Evolutionary conservation across 208 protist species (phyloP), one percentile per base, ranked within the genome.

Genomic region (Crithidia fasciculata): DNA sequence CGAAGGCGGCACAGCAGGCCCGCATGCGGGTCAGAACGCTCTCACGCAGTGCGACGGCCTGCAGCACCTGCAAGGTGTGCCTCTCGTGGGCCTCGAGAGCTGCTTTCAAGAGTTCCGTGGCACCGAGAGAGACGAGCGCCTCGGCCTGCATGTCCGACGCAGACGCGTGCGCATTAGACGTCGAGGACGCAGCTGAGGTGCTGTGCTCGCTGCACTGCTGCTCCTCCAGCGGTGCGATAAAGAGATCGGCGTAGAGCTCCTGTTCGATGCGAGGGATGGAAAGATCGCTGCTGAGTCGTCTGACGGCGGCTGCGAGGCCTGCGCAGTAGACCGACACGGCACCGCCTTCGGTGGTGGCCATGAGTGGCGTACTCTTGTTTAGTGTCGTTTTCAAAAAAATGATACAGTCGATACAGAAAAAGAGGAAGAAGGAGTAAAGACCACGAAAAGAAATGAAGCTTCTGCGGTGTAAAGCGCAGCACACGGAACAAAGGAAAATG

Each of bases 1-100:
- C 52, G 74, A 83, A 88, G n/a, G 78, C 61, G n/a, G 73, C 54
- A 43, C 76, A 79, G 69, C 83, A 91, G 15, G 64, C 66, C 45
- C 80, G 69, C 39, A 91, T 70, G 10, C 74, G 77, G 16, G 62
- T 36, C 61, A 91, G n/a, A 2, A 88, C 78, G 6, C 73, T 83
- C 50, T 88, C 86, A 2, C 86, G 82, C 18, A 74, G 63, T 16
- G 74, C 73, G 15, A 86, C 77, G 8, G 68, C 68, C 18, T 74
- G 73, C 64, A 91, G 57, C 50, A 81, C 81, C 15, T 81, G 54
- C 67, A 79, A 37, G n/a, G 83, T 87, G 18, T 72, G 77, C 53
- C 62, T 55, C 45, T 87, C 67, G 64, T 91, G 86, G 15, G 28
- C n/a, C 9, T 58, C 58, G 15, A 91, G 47, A 10, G 74, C 68